Evolutionary conservation across 768 basidiomycete genomes (phyloP).

Genomic region (Trametes coccinea): DNA sequence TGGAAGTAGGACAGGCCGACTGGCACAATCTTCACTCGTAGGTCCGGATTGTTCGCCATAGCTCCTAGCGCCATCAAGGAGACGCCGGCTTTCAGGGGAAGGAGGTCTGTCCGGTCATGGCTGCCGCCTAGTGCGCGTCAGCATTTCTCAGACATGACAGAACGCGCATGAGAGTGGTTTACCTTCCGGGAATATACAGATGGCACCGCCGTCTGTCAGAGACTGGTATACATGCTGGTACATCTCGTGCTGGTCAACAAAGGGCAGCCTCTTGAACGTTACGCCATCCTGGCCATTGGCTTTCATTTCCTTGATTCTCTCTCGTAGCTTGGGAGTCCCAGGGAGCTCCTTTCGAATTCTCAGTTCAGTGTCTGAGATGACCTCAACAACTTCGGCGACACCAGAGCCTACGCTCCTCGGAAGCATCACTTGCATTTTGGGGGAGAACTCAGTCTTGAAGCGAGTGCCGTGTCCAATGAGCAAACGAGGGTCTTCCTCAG

Average conservation of each 20-base stretch:
- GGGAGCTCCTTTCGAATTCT: slow-evolving; percentile 86
- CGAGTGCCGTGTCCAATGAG: slow-evolving; percentile 79
- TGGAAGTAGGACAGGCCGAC: slow-evolving; percentile 46
- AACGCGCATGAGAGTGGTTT: neutral
- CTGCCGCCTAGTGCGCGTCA: slow-evolving; percentile 76
- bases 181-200: slow-evolving; percentile 99
- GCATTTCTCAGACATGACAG: slow-evolving; percentile 21
- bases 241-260: slow-evolving; percentile 93
- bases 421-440: slow-evolving; percentile 84
- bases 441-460: slow-evolving; percentile 72
- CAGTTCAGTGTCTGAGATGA: slow-evolving; percentile 86
- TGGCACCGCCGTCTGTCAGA: slow-evolving; percentile 82
- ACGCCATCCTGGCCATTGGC: slow-evolving; percentile 61
- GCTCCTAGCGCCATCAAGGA: slow-evolving; percentile 98
- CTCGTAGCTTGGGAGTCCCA: slow-evolving; percentile 63
- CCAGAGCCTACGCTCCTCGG: slow-evolving; percentile 76
- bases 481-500: slow-evolving; percentile 75
- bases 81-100: slow-evolving; percentile 97
- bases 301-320: slow-evolving; percentile 62
- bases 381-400: slow-evolving; percentile 81
- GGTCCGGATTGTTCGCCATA: slow-evolving; percentile 85
- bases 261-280: slow-evolving; percentile 80
- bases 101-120: slow-evolving; percentile 94
- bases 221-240: slow-evolving; percentile 90
- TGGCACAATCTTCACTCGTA: slow-evolving; percentile 86